Evolutionary conservation across 176 grass and related monocot genomes (phyloP).

Genomic region (Juncus inflexus): DNA sequence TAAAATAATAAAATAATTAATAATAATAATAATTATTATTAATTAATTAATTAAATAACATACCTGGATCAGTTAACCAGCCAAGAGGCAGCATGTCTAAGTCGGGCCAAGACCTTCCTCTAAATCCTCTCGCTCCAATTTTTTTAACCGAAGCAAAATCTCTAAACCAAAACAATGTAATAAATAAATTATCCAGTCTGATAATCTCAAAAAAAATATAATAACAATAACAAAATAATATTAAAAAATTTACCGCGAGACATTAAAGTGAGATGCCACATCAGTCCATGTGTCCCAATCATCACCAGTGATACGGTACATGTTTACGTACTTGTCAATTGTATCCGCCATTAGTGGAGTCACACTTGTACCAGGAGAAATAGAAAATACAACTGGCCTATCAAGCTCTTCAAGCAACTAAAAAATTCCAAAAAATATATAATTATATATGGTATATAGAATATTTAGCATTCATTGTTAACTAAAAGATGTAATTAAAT

Average conservation of each 20-base stretch:
- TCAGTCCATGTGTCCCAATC: conserved; percentile 89
- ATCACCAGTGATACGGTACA: conserved; percentile 88
- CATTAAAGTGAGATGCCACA: conserved; percentile 67
- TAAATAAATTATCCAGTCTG: neutral
- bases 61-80: conserved; percentile 75
- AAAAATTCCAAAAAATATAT: conserved; percentile 22
- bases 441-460: conserved; percentile 10
- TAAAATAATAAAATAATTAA: neutral
- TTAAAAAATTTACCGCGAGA: conserved; percentile 53
- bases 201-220: conserved; percentile 13
- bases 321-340: conserved; percentile 60
- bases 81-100: conserved; percentile 97
- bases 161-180: conserved; percentile 36
- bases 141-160: conserved; percentile 63
- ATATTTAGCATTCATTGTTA: too few relatives aligned
- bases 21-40: neutral
- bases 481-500: neutral
- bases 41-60: neutral
- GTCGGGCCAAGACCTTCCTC: conserved; percentile 85
- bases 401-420: conserved; percentile 73
- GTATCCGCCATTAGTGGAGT: conserved; percentile 55
- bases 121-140: conserved; percentile 65
- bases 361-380: conserved; percentile 68
- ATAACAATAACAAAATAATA: conserved; percentile 10
- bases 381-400: conserved; percentile 58